phyloP scores from a whole-genome alignment of 306 rosid species.

The Medicago lupulina region DNA sequence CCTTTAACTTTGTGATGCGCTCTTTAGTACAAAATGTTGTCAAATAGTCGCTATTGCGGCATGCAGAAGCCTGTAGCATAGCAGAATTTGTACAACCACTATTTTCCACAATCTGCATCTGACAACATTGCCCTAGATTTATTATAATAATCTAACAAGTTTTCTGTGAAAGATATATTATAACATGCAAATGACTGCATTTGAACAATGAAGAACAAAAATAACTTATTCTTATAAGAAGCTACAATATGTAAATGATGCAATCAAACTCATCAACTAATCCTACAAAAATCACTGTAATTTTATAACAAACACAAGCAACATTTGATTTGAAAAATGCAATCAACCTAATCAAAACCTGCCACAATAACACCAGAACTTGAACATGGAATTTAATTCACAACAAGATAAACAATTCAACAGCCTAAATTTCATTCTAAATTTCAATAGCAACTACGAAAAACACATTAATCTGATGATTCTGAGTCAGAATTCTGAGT shows the following conservation, averaged over 20 bases:
- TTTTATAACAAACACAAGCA: not conserved
- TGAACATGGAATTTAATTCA: not conserved
- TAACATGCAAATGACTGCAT: slow-evolving; percentile 27
- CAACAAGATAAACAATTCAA: slow-evolving; percentile 18
- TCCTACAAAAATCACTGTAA: slow-evolving; percentile 21
- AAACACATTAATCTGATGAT: slow-evolving; percentile 29
- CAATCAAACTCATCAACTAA: slow-evolving; percentile 32
- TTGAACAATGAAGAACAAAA: slow-evolving; percentile 19
- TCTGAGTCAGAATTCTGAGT: slow-evolving; percentile 20
- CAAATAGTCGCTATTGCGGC: no score
- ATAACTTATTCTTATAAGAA: slow-evolving; percentile 5
- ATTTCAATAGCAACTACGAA: slow-evolving; percentile 28
- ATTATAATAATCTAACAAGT: slow-evolving; percentile 4
- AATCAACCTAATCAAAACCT: slow-evolving; percentile 32
- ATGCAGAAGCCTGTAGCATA: no score
- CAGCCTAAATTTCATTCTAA: slow-evolving; percentile 32
- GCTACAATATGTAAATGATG: slow-evolving; percentile 29
- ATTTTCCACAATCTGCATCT: no score
- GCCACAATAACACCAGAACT: not conserved
- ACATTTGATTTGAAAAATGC: slow-evolving; percentile 28
- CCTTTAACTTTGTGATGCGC: no score
- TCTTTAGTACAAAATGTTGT: no score
- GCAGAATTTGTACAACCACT: no score
- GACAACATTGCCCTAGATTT: not conserved
- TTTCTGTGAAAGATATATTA: not conserved